Conservation (phyloP, 2,329 filamentous ascomycete genomes). For the Fusarium sp. region DNA sequence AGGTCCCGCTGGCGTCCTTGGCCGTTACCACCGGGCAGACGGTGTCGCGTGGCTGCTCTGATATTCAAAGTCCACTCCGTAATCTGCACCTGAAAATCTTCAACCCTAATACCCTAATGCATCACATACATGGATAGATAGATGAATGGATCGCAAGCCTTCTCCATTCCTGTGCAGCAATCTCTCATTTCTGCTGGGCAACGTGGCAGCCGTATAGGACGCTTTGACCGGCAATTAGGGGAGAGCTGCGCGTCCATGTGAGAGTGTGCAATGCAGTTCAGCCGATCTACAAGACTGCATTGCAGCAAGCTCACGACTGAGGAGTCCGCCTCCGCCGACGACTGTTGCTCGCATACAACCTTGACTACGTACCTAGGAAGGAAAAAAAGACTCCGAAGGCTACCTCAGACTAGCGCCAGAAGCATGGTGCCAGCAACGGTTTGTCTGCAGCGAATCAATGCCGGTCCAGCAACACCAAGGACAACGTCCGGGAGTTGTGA, state of each 20-base stretch:
- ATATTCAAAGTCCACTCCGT: constrained; percentile 4
- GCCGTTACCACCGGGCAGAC: neutral
- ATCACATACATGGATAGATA: constrained; percentile 4
- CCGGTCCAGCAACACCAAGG: neutral
- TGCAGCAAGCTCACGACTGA: constrained; percentile 1
- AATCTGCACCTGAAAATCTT: constrained; percentile 15
- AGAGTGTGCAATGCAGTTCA: neutral
- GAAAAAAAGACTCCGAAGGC: neutral
- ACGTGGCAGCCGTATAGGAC: constrained; percentile 6
- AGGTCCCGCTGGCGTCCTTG: constrained; percentile 3
- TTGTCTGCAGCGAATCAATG: constrained; percentile 4
- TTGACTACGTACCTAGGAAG: too few species aligned
- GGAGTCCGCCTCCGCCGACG: neutral
- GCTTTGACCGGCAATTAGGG: constrained; percentile 7
- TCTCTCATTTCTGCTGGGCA: constrained; percentile 1
- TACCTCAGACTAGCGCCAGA: constrained; percentile 4
- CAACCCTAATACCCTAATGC: constrained; percentile 13
- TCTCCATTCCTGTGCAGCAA: neutral
- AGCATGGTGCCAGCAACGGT: constrained; percentile 18
- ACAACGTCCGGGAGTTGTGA: neutral
- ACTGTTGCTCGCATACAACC: neutral
- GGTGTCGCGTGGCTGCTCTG: constrained; percentile 15
- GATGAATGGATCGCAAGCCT: neutral
- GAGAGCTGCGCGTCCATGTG: neutral
- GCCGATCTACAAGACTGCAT: neutral